Evolutionary conservation across 805 yeast genomes (phyloP), one percentile per base, ranked within the genome.

Genomic region (Lipomyces orientalis): DNA sequence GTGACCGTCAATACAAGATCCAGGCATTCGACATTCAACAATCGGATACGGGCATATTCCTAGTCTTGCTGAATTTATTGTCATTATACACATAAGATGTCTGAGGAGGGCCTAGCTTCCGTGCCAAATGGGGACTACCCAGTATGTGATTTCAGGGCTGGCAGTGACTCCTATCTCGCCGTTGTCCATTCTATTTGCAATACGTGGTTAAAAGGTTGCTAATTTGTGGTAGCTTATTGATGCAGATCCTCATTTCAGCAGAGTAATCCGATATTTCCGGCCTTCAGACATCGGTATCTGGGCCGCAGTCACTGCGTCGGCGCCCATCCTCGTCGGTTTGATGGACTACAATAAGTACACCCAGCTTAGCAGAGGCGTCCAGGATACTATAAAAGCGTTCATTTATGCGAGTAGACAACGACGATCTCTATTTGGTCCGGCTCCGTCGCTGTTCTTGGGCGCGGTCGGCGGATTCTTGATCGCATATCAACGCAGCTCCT

Each of bases 211-310:
- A 43, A 25, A 25, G 29, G 29, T 43, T 43, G 22, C 49, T 43
- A 2, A 43, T 37, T 37, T 10, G 14, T 43, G 7, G 22, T 51
- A 68, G 86, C 74, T 84, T 64, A 91, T 91, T 74, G 97, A 91
- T 76, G 82, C 85, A 61, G 97, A 91, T 77, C 97, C 97, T 37
- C 87, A 87, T 71, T 90, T 91, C 79, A 75, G 77, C 51, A 83
- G 90, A 67, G 97, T 91, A 37, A 87, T 91, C 14, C 80, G 86
- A 57, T 91, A 88, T 80, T 86, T 90, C 80, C 84, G 97, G 76
- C 77, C 85, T 25, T 81, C 88, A 14, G 97, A 91, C 80, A 86
- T 85, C 74, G 84, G 81, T 7, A 77, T 81, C 22, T 78, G 86
- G 83, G 85, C 81, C 4, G 78, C 79, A 6, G 79, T 83, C 46